These are phyloP conservation scores for Aspergillus ustus DNA, from an alignment of 2,329 filamentous ascomycete species.

Conservation along the genomic window DNA sequence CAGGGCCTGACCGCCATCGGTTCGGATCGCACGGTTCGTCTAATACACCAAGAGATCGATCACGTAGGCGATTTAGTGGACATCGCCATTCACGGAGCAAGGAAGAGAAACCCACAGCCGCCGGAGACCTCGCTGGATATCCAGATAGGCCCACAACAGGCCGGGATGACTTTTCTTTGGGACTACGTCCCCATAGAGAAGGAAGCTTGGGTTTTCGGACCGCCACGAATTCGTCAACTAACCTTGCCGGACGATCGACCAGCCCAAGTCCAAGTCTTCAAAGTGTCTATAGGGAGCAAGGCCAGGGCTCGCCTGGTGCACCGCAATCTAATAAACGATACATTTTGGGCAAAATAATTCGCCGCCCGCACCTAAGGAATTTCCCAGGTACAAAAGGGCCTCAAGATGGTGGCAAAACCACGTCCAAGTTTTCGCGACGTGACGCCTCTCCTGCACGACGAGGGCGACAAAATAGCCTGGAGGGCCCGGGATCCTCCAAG, in stretches of 20 bases:
- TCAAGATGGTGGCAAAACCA: constrained; percentile 25
- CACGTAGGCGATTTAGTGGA: constrained; percentile 57
- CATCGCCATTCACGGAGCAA: constrained; percentile 58
- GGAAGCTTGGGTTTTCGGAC: constrained; percentile 45
- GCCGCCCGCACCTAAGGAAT: constrained; percentile 50
- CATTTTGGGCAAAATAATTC: constrained; percentile 57
- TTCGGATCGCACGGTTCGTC: constrained; percentile 57
- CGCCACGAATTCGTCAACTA: constrained; percentile 55
- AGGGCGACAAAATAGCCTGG: constrained; percentile 43
- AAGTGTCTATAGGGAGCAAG: constrained; percentile 59
- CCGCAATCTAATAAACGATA: constrained; percentile 51
- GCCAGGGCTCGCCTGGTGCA: constrained; percentile 46
- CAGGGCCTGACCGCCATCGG: constrained; percentile 71
- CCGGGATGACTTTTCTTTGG: constrained; percentile 71
- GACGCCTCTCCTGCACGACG: constrained; percentile 39
- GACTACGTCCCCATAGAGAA: constrained; percentile 58
- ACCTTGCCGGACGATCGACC: constrained; percentile 66
- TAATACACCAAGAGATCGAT: constrained; percentile 54
- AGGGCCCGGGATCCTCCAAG: constrained; percentile 31
- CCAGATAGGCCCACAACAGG: constrained; percentile 73
- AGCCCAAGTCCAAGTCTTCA: constrained; percentile 81
- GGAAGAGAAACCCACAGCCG: constrained; percentile 56
- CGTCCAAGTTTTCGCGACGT: constrained; percentile 32
- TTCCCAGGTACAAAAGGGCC: constrained; percentile 35
- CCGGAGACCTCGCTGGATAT: constrained; percentile 50